A percentile compares a stretch with the other conserved stretches of the same genome.
phyloP scores from a whole-genome alignment of 2,329 filamentous ascomycete genomes.

The Botryotinia globosa region DNA sequence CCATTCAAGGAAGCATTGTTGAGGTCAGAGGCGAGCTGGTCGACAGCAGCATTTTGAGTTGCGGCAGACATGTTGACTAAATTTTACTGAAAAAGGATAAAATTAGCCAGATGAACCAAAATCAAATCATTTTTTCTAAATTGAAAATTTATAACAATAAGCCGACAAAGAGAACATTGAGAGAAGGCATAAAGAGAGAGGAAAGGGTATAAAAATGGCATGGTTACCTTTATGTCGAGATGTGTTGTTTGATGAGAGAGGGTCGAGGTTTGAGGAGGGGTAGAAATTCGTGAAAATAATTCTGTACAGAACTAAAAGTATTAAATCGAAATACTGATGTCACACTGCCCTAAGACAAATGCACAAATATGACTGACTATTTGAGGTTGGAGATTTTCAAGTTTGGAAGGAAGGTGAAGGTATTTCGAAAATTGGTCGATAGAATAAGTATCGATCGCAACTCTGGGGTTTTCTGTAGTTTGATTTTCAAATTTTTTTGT shows the following conservation, averaged over 20 bases:
- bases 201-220: slow-evolving; percentile 11
- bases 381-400: background rate
- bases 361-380: background rate
- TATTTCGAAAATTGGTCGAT: slow-evolving; percentile 17
- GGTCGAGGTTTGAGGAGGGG: slow-evolving; percentile 20
- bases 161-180: slow-evolving; percentile 7
- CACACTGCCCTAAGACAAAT: slow-evolving; percentile 22
- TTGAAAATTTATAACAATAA: background rate
- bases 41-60: slow-evolving; percentile 61
- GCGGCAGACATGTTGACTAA: slow-evolving; percentile 58
- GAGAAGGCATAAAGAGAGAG: slow-evolving; percentile 18
- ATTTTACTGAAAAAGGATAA: slow-evolving; percentile 22
- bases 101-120: slow-evolving; percentile 21
- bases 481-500: slow-evolving; percentile 43
- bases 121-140: background rate
- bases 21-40: slow-evolving; percentile 78
- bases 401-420: slow-evolving; percentile 24
- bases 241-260: slow-evolving; percentile 27
- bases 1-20: slow-evolving; percentile 68
- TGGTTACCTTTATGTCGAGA: slow-evolving; percentile 31
- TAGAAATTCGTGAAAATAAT: slow-evolving; percentile 25
- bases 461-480: slow-evolving; percentile 35
- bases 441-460: slow-evolving; percentile 31
- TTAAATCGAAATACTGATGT: slow-evolving; percentile 14
- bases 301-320: slow-evolving; percentile 26